A percentile compares a stretch with the other conserved stretches of the same genome.
These are phyloP conservation scores for Diaporthe batatas DNA, from an alignment of 2,329 filamentous ascomycete genomes.

Conservation along the genomic window DNA sequence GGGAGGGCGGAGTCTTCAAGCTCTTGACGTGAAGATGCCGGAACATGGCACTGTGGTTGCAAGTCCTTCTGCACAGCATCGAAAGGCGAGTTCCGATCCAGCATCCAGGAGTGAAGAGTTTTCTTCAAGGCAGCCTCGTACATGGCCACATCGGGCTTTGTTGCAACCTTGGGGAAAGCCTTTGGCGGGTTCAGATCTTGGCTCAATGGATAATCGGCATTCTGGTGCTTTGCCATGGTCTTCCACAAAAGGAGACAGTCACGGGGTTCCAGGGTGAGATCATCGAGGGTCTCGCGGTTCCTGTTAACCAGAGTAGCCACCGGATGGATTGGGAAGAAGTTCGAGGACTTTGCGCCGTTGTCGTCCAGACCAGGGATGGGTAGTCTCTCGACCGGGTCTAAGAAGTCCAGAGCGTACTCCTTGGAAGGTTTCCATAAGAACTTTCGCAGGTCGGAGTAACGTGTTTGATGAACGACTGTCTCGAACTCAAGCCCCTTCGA, in stretches of 20 bases:
- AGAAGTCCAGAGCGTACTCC: constrained; percentile 63
- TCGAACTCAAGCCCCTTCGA: constrained; percentile 73
- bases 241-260: constrained; percentile 78
- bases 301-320: constrained; percentile 46
- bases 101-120: constrained; percentile 72
- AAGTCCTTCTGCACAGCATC: constrained; percentile 61
- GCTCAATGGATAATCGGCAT: constrained; percentile 62
- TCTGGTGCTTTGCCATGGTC: constrained; percentile 71
- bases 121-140: constrained; percentile 76
- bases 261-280: constrained; percentile 77
- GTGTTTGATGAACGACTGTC: constrained; percentile 76
- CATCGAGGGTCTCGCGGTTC: constrained; percentile 73
- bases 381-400: constrained; percentile 58
- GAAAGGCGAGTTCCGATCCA: constrained; percentile 60
- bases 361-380: constrained; percentile 59
- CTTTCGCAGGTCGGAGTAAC: constrained; percentile 85
- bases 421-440: constrained; percentile 72
- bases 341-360: constrained; percentile 63
- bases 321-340: constrained; percentile 52
- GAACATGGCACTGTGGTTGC: constrained; percentile 27
- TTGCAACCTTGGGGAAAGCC: constrained; percentile 66
- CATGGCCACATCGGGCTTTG: constrained; percentile 73
- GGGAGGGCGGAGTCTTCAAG: constrained; percentile 35
- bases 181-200: constrained; percentile 62
- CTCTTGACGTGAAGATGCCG: constrained; percentile 16